Percentiles rank a stretch among this genome's conserved stretches.
phyloP scores from a whole-genome alignment of 257 asterid genomes.

The Knoxia roxburghii region DNA sequence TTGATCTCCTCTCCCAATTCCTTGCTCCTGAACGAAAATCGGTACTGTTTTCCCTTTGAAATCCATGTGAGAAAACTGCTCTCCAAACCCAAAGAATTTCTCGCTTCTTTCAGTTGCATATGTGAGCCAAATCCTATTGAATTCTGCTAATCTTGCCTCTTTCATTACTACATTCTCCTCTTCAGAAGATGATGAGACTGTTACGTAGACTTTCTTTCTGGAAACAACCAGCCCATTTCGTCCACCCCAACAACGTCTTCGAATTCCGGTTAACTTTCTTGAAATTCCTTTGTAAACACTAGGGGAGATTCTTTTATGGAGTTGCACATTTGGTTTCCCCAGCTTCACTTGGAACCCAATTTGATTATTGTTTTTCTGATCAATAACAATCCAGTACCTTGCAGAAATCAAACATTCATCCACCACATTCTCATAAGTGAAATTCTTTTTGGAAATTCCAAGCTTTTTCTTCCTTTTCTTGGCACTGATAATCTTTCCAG shows the following conservation, averaged over 20 bases:
- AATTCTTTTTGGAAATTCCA: slow-evolving; percentile 13
- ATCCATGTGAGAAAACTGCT: slow-evolving; percentile 88
- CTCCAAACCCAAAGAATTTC: slow-evolving; percentile 81
- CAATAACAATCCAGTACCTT: slow-evolving; percentile 70
- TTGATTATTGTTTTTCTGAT: slow-evolving; percentile 58
- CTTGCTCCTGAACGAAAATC: slow-evolving; percentile 91
- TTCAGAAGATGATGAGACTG: slow-evolving; percentile 48
- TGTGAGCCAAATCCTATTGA: slow-evolving; percentile 66
- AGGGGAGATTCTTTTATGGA: slow-evolving; percentile 40
- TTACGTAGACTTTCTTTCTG: slow-evolving; percentile 31
- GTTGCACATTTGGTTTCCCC: slow-evolving; percentile 45
- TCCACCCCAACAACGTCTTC: slow-evolving; percentile 38
- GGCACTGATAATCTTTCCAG: slow-evolving; percentile 48
- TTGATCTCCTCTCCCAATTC: slow-evolving; percentile 97
- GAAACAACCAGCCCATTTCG: slow-evolving; percentile 38
- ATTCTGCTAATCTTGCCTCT: slow-evolving; percentile 28
- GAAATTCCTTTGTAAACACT: slow-evolving; percentile 45
- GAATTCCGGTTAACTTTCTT: slow-evolving; percentile 35
- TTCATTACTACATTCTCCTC: slow-evolving; percentile 49
- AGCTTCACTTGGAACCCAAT: slow-evolving; percentile 68
- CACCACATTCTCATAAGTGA: slow-evolving; percentile 12
- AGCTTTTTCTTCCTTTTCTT: slow-evolving; percentile 27
- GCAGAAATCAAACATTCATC: slow-evolving; percentile 38
- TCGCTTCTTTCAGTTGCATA: slow-evolving; percentile 73
- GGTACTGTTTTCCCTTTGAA: slow-evolving; percentile 86